Base-by-base conservation (phyloP, 2,329 filamentous ascomycete species). In the Ophiosphaerella herpotricha region DNA sequence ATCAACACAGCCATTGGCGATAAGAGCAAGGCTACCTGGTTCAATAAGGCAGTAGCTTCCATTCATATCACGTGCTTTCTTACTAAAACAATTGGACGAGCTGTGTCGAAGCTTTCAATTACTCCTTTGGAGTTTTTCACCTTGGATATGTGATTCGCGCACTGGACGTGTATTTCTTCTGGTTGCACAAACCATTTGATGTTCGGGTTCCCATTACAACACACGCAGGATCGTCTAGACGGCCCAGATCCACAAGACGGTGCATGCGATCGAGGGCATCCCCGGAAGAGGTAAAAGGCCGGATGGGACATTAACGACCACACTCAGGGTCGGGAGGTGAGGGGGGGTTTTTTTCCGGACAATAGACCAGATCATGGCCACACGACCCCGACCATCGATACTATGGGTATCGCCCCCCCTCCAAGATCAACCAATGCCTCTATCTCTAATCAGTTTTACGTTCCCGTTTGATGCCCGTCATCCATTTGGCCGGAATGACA, bases 121-220 rank as follows among this genome's bases (percentile, higher is more conserved):
- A 50, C 48, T 12, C 36, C 48, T 7, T 37, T 60, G 18, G 57
- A 60, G 39, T 31, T 57, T 2, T 47, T 26, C 9, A 55, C 54
- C 3, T 24, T 53, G 51, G 54, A 3, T 50, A 51, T 45, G 49
- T 54, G 4, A 31, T 48, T 12, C 51, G 43, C 34, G 49, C 54
- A 7, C 13, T 42, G 9, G 38, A 39, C 5, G 39, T 46, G 2
- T 48, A 42, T 18, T 42, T 35, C 7, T 39, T 52, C 13, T 60
- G 54, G 51, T 55, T 36, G 43, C 33, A 55, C 24, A 60, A 60
- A 39, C 57, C 51, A 4, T 46, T 46, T 13, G 51, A 54, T 31
- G n/a, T 50, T 2, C 13, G 43, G 12, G 23, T 39, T 5, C 53
- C 53, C 2, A 46, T 43, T 7, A 29, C 39, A 5, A 21, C 32